A percentile compares a stretch with the other conserved stretches of the same genome.
Conservation (phyloP, 495 filamentous ascomycete genomes). For the Cudoniella acicularis region DNA sequence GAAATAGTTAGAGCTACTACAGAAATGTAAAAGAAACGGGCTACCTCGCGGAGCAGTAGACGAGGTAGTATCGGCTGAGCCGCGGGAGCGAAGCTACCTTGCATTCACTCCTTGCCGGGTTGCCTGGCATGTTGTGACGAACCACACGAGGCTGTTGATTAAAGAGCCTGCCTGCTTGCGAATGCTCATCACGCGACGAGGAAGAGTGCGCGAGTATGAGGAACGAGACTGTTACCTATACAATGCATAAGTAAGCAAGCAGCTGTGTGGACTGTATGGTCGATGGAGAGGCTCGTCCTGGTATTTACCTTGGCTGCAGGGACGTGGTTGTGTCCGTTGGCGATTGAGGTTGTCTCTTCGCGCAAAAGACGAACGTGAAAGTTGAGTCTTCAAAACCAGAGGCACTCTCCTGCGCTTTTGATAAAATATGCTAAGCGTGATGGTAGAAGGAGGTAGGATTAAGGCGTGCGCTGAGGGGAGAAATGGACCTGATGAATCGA, state of each 20-base stretch:
- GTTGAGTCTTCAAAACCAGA: background rate
- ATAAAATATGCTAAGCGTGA: background rate
- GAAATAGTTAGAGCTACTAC: no score
- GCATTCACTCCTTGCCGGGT: no score
- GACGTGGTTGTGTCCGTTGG: background rate
- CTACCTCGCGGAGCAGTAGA: no score
- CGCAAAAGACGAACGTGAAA: background rate
- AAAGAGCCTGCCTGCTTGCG: background rate
- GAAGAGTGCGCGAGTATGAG: conserved; percentile 3
- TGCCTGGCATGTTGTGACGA: no score
- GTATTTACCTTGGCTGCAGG: background rate
- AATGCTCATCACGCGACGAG: conserved; percentile 3
- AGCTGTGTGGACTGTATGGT: background rate
- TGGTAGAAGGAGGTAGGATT: background rate
- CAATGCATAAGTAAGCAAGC: background rate
- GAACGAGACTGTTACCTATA: conserved; percentile 2
- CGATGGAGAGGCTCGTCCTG: background rate
- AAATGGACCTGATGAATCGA: no score
- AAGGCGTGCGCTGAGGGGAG: background rate
- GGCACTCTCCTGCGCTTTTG: background rate
- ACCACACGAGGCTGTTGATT: no score
- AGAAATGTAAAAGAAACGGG: no score
- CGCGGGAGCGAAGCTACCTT: no score
- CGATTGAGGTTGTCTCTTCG: background rate
- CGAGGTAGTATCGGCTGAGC: no score